Evolutionary conservation across 2,329 filamentous ascomycete species (phyloP).

Genomic region (Stachybotrys elegans): DNA sequence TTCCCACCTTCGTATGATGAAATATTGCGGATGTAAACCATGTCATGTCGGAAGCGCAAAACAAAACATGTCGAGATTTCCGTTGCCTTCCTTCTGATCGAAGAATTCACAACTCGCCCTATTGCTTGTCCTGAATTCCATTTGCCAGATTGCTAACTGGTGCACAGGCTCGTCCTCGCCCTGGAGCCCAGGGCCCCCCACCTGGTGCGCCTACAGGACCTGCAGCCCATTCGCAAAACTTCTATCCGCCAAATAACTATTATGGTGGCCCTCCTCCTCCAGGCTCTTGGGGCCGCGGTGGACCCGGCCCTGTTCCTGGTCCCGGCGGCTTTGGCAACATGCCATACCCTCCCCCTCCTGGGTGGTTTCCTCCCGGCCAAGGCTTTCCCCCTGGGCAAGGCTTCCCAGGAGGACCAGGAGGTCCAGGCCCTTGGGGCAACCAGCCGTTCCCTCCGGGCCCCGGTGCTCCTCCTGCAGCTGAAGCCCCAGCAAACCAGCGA

Average conservation of each 20-base stretch:
- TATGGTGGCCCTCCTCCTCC: slow-evolving; percentile 47
- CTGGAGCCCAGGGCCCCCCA: slow-evolving; percentile 25
- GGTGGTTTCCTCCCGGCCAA: slow-evolving; percentile 75
- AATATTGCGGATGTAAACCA: slow-evolving; percentile 96
- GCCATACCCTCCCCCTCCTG: slow-evolving; percentile 71
- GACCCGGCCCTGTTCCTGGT: slow-evolving; percentile 51
- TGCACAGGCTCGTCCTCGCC: slow-evolving; percentile 34
- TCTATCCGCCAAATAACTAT: slow-evolving; percentile 41
- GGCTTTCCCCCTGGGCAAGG: slow-evolving; percentile 57
- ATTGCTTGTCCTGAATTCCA: slow-evolving; percentile 9
- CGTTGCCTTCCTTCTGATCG: slow-evolving; percentile 99
- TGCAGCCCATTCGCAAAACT: slow-evolving; percentile 35
- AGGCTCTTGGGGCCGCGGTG: slow-evolving; percentile 49
- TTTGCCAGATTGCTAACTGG: slow-evolving; percentile 15
- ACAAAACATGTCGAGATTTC: slow-evolving; percentile 96
- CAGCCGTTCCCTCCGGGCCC: slow-evolving; percentile 57
- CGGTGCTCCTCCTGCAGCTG: slow-evolving; percentile 53
- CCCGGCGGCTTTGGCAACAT: slow-evolving; percentile 64
- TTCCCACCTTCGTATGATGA: slow-evolving; percentile 64
- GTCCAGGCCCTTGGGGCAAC: slow-evolving; percentile 54
- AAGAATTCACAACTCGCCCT: slow-evolving; percentile 10
- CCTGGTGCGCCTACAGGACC: slow-evolving; percentile 28
- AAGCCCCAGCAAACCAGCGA: slow-evolving; percentile 48
- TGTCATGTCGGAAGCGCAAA: slow-evolving; percentile 84
- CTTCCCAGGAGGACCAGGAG: slow-evolving; percentile 46